Percentiles rank a stretch among this genome's conserved stretches.
Conservation (phyloP, 2,329 filamentous ascomycete genomes). For the Lecanicillium sp. region DNA sequence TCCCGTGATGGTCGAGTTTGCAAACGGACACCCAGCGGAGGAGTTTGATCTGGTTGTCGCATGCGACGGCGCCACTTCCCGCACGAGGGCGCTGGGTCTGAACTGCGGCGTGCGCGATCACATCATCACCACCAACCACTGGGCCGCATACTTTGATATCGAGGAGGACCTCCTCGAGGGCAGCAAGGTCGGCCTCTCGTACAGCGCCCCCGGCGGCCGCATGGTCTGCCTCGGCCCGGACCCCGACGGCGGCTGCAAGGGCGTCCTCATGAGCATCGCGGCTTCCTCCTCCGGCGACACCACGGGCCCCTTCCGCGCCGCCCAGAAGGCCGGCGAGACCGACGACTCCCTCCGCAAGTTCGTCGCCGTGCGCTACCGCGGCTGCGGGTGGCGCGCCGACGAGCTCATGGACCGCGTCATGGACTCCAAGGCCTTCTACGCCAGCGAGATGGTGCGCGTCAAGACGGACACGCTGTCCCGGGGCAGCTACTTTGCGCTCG, state of each 20-base stretch:
- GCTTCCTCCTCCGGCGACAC: slow-evolving; percentile 23
- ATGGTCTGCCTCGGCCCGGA: slow-evolving; percentile 30
- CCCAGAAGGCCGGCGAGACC: slow-evolving; percentile 21
- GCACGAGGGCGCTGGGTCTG: slow-evolving; percentile 39
- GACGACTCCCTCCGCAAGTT: not conserved
- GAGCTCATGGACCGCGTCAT: not conserved
- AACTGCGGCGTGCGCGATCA: slow-evolving; percentile 33
- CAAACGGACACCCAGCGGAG: slow-evolving; percentile 28
- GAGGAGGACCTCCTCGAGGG: slow-evolving; percentile 32
- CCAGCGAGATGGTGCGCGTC: slow-evolving; percentile 38
- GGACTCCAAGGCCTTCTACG: slow-evolving; percentile 37
- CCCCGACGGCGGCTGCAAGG: slow-evolving; percentile 25
- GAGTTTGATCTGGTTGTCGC: slow-evolving; percentile 44
- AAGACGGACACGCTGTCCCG: slow-evolving; percentile 31
- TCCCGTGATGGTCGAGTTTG: slow-evolving; percentile 34
- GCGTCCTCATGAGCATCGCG: slow-evolving; percentile 30
- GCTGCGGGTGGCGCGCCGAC: slow-evolving; percentile 8
- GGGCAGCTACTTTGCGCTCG: slow-evolving; percentile 36
- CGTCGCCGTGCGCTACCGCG: not conserved
- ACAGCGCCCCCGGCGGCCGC: slow-evolving; percentile 33
- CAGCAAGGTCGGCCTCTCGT: slow-evolving; percentile 30
- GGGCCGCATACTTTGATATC: slow-evolving; percentile 37
- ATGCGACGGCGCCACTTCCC: slow-evolving; percentile 41
- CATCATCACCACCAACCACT: slow-evolving; percentile 30
- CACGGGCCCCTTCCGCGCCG: slow-evolving; percentile 32